A percentile compares a stretch with the other conserved stretches of the same genome.
Conservation (phyloP, 1,284 basidiomycete genomes). For the Salmacisia buchloeana region DNA sequence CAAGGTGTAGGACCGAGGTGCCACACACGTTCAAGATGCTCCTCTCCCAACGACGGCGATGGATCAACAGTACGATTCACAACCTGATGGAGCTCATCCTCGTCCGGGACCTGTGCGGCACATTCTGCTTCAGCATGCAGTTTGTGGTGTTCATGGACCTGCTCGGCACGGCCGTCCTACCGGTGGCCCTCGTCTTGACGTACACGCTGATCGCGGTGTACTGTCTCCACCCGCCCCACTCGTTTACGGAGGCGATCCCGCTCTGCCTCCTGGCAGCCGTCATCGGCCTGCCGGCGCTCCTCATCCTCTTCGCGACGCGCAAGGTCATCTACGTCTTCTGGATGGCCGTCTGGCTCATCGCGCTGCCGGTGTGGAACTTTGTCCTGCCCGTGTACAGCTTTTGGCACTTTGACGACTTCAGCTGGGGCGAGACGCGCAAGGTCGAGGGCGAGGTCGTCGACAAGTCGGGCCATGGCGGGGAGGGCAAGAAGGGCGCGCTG, state of each 20-base stretch:
- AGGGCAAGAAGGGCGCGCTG: constrained; percentile 54
- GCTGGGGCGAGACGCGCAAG: constrained; percentile 97
- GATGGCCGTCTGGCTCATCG: constrained; percentile 91
- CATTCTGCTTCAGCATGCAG: constrained; percentile 62
- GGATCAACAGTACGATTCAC: constrained; percentile 99
- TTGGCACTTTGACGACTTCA: constrained; percentile 99
- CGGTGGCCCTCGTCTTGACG: constrained; percentile 87
- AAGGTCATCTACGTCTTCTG: constrained; percentile 94
- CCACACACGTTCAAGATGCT: constrained; percentile 90
- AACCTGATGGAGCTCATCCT: constrained; percentile 98
- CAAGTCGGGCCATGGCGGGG: constrained; percentile 62
- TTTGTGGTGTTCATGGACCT: constrained; percentile 99
- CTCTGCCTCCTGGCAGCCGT: constrained; percentile 82
- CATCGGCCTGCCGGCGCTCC: constrained; percentile 82
- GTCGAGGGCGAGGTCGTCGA: constrained; percentile 62
- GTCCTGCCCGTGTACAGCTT: constrained; percentile 67
- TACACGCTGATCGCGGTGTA: constrained; percentile 77
- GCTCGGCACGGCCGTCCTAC: constrained; percentile 87
- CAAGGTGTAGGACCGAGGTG: constrained; percentile 87
- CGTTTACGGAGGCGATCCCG: constrained; percentile 89
- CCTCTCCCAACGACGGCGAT: constrained; percentile 91
- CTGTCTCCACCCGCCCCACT: constrained; percentile 70
- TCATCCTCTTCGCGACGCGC: constrained; percentile 87
- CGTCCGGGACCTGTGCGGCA: constrained; percentile 77
- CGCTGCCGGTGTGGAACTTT: constrained; percentile 93